These are phyloP conservation scores for Moricandia moricandioides DNA, from an alignment of 345 rosid genomes.

Conservation along the genomic window DNA sequence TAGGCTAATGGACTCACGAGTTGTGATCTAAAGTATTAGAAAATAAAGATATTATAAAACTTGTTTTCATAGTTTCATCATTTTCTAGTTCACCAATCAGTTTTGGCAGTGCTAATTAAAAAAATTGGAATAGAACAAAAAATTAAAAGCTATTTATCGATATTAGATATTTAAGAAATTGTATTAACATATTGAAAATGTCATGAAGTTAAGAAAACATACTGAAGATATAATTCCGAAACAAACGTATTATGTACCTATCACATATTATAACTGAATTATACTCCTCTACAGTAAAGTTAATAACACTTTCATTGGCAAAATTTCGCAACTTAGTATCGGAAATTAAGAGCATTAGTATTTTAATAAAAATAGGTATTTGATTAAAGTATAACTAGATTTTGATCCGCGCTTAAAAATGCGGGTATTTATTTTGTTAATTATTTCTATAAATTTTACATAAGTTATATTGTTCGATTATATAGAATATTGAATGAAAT, in stretches of 20 bases:
- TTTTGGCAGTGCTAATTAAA: neutral
- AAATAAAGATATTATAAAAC: too few species aligned
- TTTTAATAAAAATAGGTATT: neutral
- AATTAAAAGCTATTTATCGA: neutral
- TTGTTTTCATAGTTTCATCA: neutral
- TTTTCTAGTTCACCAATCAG: neutral
- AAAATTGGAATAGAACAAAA: neutral
- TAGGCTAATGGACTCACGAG: neutral
- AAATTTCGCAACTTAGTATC: neutral
- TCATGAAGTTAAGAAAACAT: neutral
- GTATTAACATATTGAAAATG: neutral
- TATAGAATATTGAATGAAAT: too few species aligned
- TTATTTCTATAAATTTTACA: too few species aligned
- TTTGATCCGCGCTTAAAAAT: too few species aligned
- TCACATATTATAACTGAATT: neutral
- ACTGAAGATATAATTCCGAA: neutral
- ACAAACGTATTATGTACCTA: neutral
- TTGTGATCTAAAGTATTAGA: neutral
- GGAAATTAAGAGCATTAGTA: too few species aligned
- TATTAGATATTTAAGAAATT: neutral
- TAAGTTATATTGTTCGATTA: too few species aligned
- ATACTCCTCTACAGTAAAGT: too few species aligned
- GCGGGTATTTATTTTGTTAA: too few species aligned
- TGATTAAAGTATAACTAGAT: too few species aligned
- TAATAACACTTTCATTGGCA: neutral